Evolutionary conservation across 192 early-diverging fungal genomes (phyloP).

Genomic region (Backusella psychrophila): DNA sequence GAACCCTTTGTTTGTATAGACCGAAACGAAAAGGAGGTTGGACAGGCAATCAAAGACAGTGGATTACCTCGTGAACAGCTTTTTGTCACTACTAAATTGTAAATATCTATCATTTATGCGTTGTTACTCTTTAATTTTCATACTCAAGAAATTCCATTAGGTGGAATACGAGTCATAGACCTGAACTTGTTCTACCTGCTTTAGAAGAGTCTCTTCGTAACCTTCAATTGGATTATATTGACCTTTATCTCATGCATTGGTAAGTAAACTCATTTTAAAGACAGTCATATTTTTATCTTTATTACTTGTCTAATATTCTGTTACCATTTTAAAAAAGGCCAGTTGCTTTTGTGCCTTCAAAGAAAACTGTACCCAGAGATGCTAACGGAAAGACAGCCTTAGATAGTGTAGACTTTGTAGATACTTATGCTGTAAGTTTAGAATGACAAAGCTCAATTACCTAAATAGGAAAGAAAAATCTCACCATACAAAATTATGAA

Average conservation of each 20-base stretch:
- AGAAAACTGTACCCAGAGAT: conserved; percentile 22
- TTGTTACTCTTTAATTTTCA: not conserved
- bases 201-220: conserved; percentile 65
- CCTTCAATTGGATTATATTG: conserved; percentile 75
- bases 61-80: conserved; percentile 65
- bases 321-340: conserved; percentile 17
- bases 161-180: conserved; percentile 52
- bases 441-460: conserved; percentile 8
- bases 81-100: conserved; percentile 73
- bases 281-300: not conserved
- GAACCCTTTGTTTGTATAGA: conserved; percentile 43
- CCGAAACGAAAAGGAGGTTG: conserved; percentile 79
- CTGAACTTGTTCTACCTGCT: conserved; percentile 60
- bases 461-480: conserved; percentile 1
- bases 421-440: conserved; percentile 48
- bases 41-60: conserved; percentile 62
- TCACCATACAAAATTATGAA: not conserved
- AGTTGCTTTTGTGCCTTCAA: conserved; percentile 25
- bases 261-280: not conserved
- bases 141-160: not conserved
- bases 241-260: conserved; percentile 66
- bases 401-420: conserved; percentile 38
- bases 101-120: not conserved
- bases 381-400: conserved; percentile 29
- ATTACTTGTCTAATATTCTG: not conserved